These are phyloP conservation scores for Coleophoma eucalyptorum DNA, from an alignment of 2,329 filamentous ascomycete genomes.

Conservation along the genomic window DNA sequence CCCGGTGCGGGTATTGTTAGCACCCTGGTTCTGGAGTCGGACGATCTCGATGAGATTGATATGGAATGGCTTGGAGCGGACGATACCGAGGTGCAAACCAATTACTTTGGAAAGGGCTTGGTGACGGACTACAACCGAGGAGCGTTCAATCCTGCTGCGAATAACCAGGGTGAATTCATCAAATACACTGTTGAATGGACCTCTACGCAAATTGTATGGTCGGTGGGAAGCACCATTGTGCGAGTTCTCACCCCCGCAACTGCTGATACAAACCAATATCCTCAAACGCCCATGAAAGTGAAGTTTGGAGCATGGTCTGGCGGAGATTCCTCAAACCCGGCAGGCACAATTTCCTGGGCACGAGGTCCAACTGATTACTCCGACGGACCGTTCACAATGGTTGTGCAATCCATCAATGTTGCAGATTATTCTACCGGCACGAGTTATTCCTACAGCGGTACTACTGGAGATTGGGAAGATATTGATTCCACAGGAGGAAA, in stretches of 20 bases:
- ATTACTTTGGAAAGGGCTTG: conserved; percentile 94
- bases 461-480: conserved; percentile 73
- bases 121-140: conserved; percentile 85
- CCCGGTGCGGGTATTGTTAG: conserved; percentile 90
- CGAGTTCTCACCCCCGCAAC: conserved; percentile 69
- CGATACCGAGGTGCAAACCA: conserved; percentile 78
- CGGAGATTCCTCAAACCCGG: conserved; percentile 71
- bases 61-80: conserved; percentile 91
- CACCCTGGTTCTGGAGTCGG: conserved; percentile 85
- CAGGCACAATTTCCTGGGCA: conserved; percentile 88
- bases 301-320: conserved; percentile 92
- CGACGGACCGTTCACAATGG: conserved; percentile 81
- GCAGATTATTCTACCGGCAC: conserved; percentile 92
- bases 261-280: conserved; percentile 73
- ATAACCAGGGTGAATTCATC: conserved; percentile 72
- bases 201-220: conserved; percentile 78
- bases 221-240: conserved; percentile 72
- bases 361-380: conserved; percentile 81
- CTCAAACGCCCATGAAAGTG: conserved; percentile 92
- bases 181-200: conserved; percentile 95
- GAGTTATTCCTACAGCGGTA: conserved; percentile 78
- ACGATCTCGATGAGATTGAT: conserved; percentile 93
- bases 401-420: conserved; percentile 70
- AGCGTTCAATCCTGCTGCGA: conserved; percentile 65
- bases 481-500: conserved; percentile 77